A percentile compares a stretch with the other conserved stretches of the same genome.
Conservation (phyloP, 176 grass and related monocot genomes). For the Puccinellia tenuiflora region DNA sequence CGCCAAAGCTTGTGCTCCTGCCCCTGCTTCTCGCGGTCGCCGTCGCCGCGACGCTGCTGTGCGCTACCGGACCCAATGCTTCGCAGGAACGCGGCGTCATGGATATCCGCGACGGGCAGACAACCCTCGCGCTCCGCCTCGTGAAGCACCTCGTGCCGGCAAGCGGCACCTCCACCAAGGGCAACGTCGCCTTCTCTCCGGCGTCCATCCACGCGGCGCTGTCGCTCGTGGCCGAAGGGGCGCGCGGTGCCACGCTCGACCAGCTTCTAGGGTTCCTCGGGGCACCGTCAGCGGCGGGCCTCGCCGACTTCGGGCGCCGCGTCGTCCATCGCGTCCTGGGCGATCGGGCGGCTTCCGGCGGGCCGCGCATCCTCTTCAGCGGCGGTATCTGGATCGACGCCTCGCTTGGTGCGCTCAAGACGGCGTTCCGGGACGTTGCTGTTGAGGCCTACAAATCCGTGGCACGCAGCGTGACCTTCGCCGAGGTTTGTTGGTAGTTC, state of each 20-base stretch:
- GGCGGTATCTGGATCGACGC: neutral
- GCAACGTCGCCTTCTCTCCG: neutral
- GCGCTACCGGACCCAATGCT: too few relatives aligned
- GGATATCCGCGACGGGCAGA: too few relatives aligned
- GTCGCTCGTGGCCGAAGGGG: neutral
- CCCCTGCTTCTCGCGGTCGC: too few relatives aligned
- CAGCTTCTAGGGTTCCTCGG: neutral
- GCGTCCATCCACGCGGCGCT: conserved; percentile 4
- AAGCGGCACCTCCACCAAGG: neutral
- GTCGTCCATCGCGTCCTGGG: neutral
- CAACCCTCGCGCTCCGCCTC: too few relatives aligned
- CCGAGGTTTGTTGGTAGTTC: neutral
- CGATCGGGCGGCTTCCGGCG: neutral
- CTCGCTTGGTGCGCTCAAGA: neutral
- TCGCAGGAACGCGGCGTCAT: too few relatives aligned
- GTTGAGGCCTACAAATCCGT: neutral
- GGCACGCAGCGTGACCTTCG: neutral
- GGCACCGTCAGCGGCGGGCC: neutral
- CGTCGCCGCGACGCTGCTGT: too few relatives aligned
- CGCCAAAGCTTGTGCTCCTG: too few relatives aligned
- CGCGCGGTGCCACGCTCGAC: neutral
- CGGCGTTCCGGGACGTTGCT: neutral
- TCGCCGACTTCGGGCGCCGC: neutral
- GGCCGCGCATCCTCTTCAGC: neutral
- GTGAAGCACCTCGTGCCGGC: neutral